phyloP scores from a whole-genome alignment of 1,284 basidiomycete species.

The Tilletia horrida region DNA sequence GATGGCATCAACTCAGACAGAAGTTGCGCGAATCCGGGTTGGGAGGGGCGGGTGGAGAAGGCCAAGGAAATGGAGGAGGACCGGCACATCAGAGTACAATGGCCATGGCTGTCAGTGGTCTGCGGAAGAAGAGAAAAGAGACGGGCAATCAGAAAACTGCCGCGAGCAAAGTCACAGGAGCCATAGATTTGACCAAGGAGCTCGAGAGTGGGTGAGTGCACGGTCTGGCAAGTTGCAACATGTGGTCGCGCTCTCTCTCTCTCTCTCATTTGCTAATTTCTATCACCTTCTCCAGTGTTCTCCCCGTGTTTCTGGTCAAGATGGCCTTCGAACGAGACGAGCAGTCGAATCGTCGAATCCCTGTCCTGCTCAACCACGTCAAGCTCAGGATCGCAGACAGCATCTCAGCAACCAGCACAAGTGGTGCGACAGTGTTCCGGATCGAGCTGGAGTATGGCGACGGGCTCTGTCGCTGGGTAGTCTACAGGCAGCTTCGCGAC shows the following conservation, averaged over 20 bases:
- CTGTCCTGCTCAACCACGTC: conserved; percentile 79
- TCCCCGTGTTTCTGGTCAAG: conserved; percentile 59
- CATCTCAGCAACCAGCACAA: conserved; percentile 65
- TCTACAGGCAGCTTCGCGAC: conserved; percentile 90
- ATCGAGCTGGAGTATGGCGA: conserved; percentile 97
- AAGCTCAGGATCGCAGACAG: conserved; percentile 80
- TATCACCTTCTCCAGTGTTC: conserved; percentile 21
- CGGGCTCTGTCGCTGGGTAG: conserved; percentile 82
- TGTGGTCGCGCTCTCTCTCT: not conserved
- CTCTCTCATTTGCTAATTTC: not conserved
- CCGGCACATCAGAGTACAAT: not conserved
- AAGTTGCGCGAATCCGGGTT: not conserved
- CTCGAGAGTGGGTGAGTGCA: conserved; percentile 1
- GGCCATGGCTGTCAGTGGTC: not conserved
- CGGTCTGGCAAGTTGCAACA: not conserved
- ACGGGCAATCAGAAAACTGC: not conserved
- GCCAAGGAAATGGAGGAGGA: not conserved
- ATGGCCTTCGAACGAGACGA: conserved; percentile 92
- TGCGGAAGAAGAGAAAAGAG: not conserved
- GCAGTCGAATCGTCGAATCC: conserved; percentile 75
- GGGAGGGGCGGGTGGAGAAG: not conserved
- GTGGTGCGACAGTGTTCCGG: conserved; percentile 67
- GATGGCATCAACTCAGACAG: not conserved
- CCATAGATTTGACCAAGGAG: conserved; percentile 16
- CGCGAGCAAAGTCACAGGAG: conserved; percentile 1